phyloP scores from a whole-genome alignment of 2,329 filamentous ascomycete genomes.

The Phialophora chinensis region DNA sequence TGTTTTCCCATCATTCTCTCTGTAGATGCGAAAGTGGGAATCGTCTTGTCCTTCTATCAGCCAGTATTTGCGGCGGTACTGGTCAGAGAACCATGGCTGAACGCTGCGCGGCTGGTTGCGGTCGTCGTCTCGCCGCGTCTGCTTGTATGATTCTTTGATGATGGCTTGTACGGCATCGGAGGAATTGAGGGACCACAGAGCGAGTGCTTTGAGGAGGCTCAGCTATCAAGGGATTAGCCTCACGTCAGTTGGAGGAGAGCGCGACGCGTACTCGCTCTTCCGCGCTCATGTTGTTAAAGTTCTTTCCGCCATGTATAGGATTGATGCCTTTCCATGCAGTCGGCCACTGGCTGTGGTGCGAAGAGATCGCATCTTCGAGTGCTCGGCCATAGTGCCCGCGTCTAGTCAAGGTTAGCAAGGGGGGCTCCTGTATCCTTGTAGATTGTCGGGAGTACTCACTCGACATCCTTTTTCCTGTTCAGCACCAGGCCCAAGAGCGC shows the following conservation, averaged over 20 bases:
- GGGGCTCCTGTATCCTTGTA: background rate
- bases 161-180: constrained; percentile 82
- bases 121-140: constrained; percentile 77
- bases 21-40: constrained; percentile 90
- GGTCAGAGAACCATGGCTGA: constrained; percentile 88
- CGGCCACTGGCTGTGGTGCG: constrained; percentile 88
- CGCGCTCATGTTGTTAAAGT: constrained; percentile 81
- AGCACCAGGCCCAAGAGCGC: constrained; percentile 84
- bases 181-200: constrained; percentile 86
- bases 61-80: constrained; percentile 90
- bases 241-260: background rate
- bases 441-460: constrained; percentile 65
- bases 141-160: constrained; percentile 88
- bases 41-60: constrained; percentile 93
- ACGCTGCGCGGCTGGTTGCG: constrained; percentile 86
- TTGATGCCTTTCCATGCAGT: constrained; percentile 80
- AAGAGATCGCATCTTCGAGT: constrained; percentile 86
- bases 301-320: constrained; percentile 78
- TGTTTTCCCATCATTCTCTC: constrained; percentile 81
- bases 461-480: constrained; percentile 98
- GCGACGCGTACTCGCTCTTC: constrained; percentile 71
- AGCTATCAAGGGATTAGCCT: constrained; percentile 62
- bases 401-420: constrained; percentile 57
- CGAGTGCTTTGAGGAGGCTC: constrained; percentile 78
- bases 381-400: constrained; percentile 91